These are phyloP conservation scores for Acanthamoeba sp. DNA, from an alignment of 208 protist genomes.

Conservation along the genomic window DNA sequence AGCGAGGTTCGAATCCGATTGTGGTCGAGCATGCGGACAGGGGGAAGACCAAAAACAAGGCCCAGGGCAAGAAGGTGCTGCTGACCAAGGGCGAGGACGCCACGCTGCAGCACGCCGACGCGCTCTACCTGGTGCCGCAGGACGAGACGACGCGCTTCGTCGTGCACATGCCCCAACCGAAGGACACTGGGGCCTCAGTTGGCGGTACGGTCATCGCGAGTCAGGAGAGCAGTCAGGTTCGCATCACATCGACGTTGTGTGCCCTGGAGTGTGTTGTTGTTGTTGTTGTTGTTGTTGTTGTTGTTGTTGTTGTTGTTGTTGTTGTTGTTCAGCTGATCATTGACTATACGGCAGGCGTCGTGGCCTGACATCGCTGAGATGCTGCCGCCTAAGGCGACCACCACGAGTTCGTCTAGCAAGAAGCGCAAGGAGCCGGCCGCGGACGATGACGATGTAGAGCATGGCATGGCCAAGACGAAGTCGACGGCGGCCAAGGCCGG, in stretches of 20 bases:
- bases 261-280: background rate
- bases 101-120: background rate
- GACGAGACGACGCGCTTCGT: conserved; percentile 22
- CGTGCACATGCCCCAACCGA: background rate
- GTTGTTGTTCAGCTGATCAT: no score
- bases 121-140: background rate
- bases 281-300: no score
- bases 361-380: background rate
- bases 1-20: background rate
- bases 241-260: background rate
- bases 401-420: background rate
- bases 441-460: background rate
- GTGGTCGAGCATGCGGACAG: background rate
- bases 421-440: background rate
- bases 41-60: background rate
- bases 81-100: background rate
- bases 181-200: background rate
- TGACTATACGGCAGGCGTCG: background rate
- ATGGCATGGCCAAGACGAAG: background rate
- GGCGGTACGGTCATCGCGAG: background rate
- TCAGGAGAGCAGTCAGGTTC: background rate
- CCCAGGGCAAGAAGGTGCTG: background rate
- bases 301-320: no score
- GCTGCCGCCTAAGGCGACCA: background rate
- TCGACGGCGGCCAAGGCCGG: background rate